Base-by-base conservation (phyloP, 2,329 filamentous ascomycete species). In the Talaromyces rugulosus region DNA sequence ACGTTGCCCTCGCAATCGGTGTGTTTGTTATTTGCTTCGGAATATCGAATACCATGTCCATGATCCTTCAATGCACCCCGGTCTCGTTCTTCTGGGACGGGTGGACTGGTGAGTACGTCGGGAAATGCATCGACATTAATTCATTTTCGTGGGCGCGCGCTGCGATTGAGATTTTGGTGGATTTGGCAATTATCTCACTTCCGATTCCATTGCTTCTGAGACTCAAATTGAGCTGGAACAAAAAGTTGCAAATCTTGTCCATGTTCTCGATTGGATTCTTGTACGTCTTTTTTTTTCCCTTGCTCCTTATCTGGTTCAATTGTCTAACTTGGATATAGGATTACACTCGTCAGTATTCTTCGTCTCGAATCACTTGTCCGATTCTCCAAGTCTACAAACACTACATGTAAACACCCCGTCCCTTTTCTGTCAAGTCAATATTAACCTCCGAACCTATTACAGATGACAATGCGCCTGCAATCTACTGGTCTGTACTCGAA, bases 21-120 rank as follows among this genome's bases (percentile, higher is more conserved):
- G 77, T 74, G 14, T 67, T 83, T 12, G 82, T 85, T 42, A 80
- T 85, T 63, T 86, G 84, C 68, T 69, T 66, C 2, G 85, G 84
- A 0, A 72, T 69, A 3, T 65, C 67, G 18, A 70, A 68, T 55
- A 64, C 66, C 28, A 62, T 71, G 3, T 56, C 65, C 11, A 68
- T 69, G 64, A 66, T 67, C 42, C 69, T 72, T n/a, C 66, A 70
- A 56, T 71, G 68, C 60, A 64, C 59, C 5, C 69, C 70, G 0
- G 62, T 87, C 23, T 70, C 69, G 14, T 81, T 78, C 62, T 83
- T 80, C 68, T 88, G 85, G 85, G 74, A 71, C 0, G 72, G 72
- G 16, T 87, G 84, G 83, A 79, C 83, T 53, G 77, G 77, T 1
- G 71, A 78, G 58, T 75, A 80, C 42, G 4, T 69, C 0, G 85